Base-by-base conservation (phyloP, 768 basidiomycete genomes). In the Trametes sanguinea region DNA sequence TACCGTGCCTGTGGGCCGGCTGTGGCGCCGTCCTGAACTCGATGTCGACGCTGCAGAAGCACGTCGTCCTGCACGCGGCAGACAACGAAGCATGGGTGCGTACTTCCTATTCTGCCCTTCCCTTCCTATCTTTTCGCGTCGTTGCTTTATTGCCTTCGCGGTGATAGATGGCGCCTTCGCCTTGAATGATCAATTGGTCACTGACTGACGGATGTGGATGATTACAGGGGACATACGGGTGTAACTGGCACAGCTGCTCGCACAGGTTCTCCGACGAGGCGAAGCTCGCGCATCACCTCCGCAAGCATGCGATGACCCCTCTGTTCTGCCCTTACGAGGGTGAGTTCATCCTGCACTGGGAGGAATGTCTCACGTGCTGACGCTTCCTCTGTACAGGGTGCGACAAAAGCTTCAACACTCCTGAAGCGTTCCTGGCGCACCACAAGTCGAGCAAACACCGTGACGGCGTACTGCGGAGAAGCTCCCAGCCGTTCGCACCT, bases 241-340 rank as follows among this genome's bases (percentile, higher is more conserved):
- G 87, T 71, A 75, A 69, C 48, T 90, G 89, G 89, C 75, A 78
- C 16, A 74, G 75, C 32, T 90, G 88, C 69, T 76, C 77, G n/a
- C 75, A 75, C 33, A 74, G 69, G 57, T 81, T 81, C 70, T 54
- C 55, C n/a, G 67, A 68, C 51, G 69, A 70, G 45, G 72, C 74
- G 45, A 67, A 75, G 51, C 71, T 83, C 60, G 72, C 73, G 43
- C 63, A 72, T 55, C 89, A 92, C 71, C 68, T 88, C 6, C 76
- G 79, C 64, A 79, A 67, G 40, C 90, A 92, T 74, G 80, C 79
- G 22, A 66, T 73, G 17, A 60, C 69, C 40, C 73, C 77, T 22
- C 68, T 85, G 39, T 65, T 56, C 17, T 87, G 86, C 67, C 77
- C 81, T 5, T 83, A 79, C 67, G 59, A 78, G 76, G 85, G 89